These are phyloP conservation scores for Penicillium mononematosum DNA, from an alignment of 495 filamentous ascomycete genomes.

Conservation along the genomic window DNA sequence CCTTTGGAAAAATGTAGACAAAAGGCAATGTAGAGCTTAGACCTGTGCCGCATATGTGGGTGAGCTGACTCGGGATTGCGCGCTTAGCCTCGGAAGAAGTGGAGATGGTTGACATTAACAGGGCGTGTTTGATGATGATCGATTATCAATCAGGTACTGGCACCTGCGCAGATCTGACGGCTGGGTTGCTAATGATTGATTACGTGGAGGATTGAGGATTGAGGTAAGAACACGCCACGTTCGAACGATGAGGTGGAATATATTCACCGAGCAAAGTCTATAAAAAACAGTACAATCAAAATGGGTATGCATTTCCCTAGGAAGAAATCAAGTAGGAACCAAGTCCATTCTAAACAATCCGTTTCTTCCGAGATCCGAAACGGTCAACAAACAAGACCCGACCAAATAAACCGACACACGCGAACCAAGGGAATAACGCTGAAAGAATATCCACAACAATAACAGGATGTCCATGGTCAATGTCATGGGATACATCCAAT, in stretches of 20 bases:
- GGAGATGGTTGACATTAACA: background rate
- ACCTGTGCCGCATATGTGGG: background rate
- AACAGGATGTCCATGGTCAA: background rate
- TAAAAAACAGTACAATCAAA: background rate
- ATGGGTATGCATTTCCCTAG: slow-evolving; percentile 9
- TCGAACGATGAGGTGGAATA: background rate
- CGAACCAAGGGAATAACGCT: slow-evolving; percentile 8
- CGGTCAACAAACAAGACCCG: slow-evolving; percentile 2
- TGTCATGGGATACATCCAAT: slow-evolving; percentile 2
- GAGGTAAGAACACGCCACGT: background rate
- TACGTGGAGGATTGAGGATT: no score
- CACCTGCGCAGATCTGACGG: background rate
- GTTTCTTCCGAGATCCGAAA: background rate
- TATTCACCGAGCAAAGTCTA: slow-evolving; percentile 3
- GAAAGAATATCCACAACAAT: slow-evolving; percentile 2
- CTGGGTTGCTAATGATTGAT: background rate
- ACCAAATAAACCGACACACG: slow-evolving; percentile 7
- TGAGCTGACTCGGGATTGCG: background rate
- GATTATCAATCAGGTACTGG: background rate
- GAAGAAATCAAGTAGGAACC: background rate
- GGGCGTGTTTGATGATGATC: background rate
- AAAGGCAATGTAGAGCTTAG: background rate
- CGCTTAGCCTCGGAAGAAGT: slow-evolving; percentile 4
- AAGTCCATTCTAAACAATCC: background rate
- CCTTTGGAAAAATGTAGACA: background rate